A percentile compares a stretch with the other conserved stretches of the same genome.
Evolutionary conservation across 768 basidiomycete species (phyloP).

Genomic region (Hygrocybe punicea): DNA sequence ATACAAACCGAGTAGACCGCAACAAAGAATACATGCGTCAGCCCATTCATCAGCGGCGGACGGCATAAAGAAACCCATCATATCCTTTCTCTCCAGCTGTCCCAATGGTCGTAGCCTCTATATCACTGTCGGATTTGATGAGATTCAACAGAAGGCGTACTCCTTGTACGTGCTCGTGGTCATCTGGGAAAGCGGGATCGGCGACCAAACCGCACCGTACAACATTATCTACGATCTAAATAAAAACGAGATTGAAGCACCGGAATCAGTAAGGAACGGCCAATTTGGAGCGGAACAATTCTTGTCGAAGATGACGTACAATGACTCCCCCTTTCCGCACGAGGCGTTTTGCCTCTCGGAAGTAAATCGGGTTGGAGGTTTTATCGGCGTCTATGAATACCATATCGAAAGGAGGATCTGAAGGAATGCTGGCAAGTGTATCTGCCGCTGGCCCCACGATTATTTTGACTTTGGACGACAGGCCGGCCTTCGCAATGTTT

Average conservation of each 20-base stretch:
- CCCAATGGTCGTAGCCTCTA: conserved; percentile 49
- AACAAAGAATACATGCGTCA: too few relatives aligned
- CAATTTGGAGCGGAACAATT: not conserved
- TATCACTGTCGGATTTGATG: conserved; percentile 48
- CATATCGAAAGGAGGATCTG: conserved; percentile 57
- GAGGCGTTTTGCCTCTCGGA: conserved; percentile 58
- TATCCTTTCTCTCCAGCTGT: conserved; percentile 53
- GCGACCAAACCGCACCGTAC: conserved; percentile 49
- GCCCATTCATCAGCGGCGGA: not conserved
- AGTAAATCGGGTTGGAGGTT: conserved; percentile 51
- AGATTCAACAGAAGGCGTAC: conserved; percentile 44
- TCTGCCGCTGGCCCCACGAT: conserved; percentile 52
- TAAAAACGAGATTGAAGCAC: not conserved
- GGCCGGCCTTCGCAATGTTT: conserved; percentile 54
- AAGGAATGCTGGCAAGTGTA: conserved; percentile 45
- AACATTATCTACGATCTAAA: conserved; percentile 60
- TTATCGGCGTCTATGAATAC: conserved; percentile 76
- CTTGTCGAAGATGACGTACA: conserved; percentile 33
- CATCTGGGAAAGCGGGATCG: conserved; percentile 35
- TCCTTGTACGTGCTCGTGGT: conserved; percentile 37
- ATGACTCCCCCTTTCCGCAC: conserved; percentile 59
- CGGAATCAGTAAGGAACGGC: not conserved
- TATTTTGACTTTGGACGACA: conserved; percentile 47
- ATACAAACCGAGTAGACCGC: too few relatives aligned
- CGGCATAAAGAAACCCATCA: conserved; percentile 52